phyloP scores from a whole-genome alignment of 1,139 yeast species.

The Lodderomyces jiufengensis region DNA sequence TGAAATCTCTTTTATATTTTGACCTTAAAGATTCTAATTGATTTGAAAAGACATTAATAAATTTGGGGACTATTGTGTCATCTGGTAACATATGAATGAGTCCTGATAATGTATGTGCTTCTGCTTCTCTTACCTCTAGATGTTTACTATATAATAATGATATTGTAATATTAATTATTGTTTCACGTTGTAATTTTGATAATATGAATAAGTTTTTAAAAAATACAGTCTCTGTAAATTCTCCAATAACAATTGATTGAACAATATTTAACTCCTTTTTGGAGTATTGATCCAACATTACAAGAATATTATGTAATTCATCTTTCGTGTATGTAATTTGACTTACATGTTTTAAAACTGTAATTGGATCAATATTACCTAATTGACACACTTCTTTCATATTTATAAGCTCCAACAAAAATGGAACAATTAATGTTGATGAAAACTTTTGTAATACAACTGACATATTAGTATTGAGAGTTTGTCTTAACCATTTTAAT shows the following conservation, averaged over 20 bases:
- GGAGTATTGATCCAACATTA: constrained; percentile 47
- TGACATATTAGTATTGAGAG: constrained; percentile 40
- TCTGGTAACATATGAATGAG: constrained; percentile 77
- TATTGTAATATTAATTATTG: constrained; percentile 52
- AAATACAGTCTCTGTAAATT: constrained; percentile 71
- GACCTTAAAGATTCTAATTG: constrained; percentile 33
- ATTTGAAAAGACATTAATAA: constrained; percentile 21
- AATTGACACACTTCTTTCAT: constrained; percentile 82
- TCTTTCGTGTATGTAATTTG: constrained; percentile 52
- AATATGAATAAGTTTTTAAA: constrained; percentile 67
- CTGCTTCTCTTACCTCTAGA: constrained; percentile 74
- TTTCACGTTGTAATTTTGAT: constrained; percentile 43
- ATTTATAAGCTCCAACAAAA: constrained; percentile 59
- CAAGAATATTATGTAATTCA: constrained; percentile 44
- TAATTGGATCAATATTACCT: constrained; percentile 57
- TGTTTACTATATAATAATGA: constrained; percentile 57
- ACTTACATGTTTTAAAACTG: constrained; percentile 53
- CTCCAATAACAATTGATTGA: constrained; percentile 65
- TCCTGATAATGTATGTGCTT: constrained; percentile 75
- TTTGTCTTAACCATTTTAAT: constrained; percentile 40
- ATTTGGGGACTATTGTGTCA: constrained; percentile 25
- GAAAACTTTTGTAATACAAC: constrained; percentile 36
- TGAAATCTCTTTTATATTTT: constrained; percentile 28
- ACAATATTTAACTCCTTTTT: constrained; percentile 52
- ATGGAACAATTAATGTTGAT: constrained; percentile 59